Evolutionary conservation across 768 basidiomycete species (phyloP).

Genomic region (Leccinum olivaceopallidum): DNA sequence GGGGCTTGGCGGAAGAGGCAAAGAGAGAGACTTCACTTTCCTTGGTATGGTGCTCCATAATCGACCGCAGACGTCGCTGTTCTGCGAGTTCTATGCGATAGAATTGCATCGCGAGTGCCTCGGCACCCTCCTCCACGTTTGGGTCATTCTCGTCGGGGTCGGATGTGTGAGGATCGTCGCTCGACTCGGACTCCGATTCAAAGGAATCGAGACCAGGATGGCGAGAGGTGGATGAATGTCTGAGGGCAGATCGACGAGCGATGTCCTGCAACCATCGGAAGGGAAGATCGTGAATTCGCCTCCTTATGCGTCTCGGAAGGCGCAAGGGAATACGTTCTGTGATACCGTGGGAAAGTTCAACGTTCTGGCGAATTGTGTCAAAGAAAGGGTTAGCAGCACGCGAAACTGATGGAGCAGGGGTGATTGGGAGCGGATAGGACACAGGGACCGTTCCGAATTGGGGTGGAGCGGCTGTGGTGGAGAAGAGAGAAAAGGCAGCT

Average conservation of each 20-base stretch:
- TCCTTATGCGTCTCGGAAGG: conserved; percentile 48
- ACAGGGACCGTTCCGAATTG: conserved; percentile 10
- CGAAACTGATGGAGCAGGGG: conserved; percentile 24
- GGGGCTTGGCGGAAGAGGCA: conserved; percentile 8
- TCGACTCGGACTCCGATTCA: conserved; percentile 35
- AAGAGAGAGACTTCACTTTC: conserved; percentile 42
- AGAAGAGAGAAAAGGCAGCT: conserved; percentile 59
- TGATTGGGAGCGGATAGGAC: conserved; percentile 6
- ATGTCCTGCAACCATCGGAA: conserved; percentile 79
- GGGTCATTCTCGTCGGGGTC: conserved; percentile 38
- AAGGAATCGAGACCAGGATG: conserved; percentile 19
- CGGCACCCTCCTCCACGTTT: conserved; percentile 65
- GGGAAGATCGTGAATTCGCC: conserved; percentile 72
- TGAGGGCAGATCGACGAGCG: conserved; percentile 49
- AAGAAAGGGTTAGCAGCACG: conserved; percentile 82
- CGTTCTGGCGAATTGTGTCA: conserved; percentile 87
- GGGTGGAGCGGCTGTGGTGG: conserved; percentile 34
- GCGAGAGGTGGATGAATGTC: conserved; percentile 13
- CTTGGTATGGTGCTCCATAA: conserved; percentile 87
- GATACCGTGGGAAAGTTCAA: conserved; percentile 72
- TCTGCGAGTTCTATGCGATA: conserved; percentile 91
- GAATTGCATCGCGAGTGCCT: conserved; percentile 88
- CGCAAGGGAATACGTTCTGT: conserved; percentile 82
- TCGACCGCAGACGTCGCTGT: conserved; percentile 81
- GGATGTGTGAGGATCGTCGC: conserved; percentile 34